Evolutionary conservation across 2,329 filamentous ascomycete genomes (phyloP).

Genomic region (Colletotrichum melonis): DNA sequence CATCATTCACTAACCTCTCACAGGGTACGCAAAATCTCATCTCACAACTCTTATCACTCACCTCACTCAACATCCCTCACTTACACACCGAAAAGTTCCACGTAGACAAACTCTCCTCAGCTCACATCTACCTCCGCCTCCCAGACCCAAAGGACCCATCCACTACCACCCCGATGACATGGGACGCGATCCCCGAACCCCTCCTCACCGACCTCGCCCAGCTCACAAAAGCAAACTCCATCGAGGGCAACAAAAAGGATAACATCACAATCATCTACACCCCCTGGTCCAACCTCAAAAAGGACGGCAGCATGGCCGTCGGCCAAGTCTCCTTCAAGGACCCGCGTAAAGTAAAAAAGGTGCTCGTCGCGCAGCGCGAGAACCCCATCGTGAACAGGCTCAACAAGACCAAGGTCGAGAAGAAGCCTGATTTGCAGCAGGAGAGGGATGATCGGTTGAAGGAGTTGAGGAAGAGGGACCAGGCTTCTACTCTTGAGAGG

Average conservation of each 20-base stretch:
- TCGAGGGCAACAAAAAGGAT: conserved; percentile 99
- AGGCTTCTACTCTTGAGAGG: conserved; percentile 69
- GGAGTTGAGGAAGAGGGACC: conserved; percentile 78
- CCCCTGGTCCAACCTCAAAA: conserved; percentile 95
- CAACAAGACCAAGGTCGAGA: conserved; percentile 95
- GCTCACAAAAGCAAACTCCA: conserved; percentile 98
- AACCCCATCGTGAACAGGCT: conserved; percentile 96
- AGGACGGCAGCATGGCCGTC: conserved; percentile 94
- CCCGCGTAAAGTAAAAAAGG: conserved; percentile 82
- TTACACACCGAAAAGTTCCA: conserved; percentile 76
- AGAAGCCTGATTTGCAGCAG: conserved; percentile 82
- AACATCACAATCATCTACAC: conserved; percentile 98
- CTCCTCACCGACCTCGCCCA: conserved; percentile 92
- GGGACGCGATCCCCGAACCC: conserved; percentile 82
- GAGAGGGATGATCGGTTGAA: conserved; percentile 84
- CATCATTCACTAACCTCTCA: conserved; percentile 3
- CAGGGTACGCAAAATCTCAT: conserved; percentile 43
- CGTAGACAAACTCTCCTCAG: conserved; percentile 95
- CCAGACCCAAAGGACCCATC: conserved; percentile 73
- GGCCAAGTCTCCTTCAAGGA: conserved; percentile 97
- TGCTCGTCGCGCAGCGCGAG: conserved; percentile 83
- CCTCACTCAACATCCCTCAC: neutral
- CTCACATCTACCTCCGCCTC: conserved; percentile 94
- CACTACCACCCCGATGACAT: conserved; percentile 49
- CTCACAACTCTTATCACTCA: conserved; percentile 15